Percentiles rank a stretch among this genome's conserved stretches.
Conservation (phyloP, 23 red algal genomes). For the Gracilaria vermiculophylla region DNA sequence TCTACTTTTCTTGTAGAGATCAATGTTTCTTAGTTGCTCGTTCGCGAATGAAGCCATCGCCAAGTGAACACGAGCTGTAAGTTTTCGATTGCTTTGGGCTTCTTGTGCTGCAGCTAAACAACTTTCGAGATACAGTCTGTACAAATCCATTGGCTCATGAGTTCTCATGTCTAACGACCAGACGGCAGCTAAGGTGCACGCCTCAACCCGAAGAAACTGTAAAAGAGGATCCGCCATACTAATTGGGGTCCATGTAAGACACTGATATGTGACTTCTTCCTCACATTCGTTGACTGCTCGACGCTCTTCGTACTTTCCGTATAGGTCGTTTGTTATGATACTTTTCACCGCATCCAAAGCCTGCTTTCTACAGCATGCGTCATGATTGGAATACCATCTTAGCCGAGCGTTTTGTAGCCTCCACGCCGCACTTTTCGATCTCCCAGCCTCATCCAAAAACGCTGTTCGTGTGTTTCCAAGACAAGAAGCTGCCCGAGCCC, state of each 20-base stretch:
- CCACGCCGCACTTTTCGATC: conserved; percentile 11
- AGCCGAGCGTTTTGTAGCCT: conserved; percentile 51
- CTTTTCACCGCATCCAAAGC: conserved; percentile 27
- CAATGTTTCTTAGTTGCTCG: conserved; percentile 42
- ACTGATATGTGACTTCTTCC: background rate
- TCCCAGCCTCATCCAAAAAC: conserved; percentile 2
- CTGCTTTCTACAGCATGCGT: conserved; percentile 11
- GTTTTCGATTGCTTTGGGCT: background rate
- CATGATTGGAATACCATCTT: conserved; percentile 45
- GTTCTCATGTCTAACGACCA: conserved; percentile 74
- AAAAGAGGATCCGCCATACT: background rate
- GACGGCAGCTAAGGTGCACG: conserved; percentile 52
- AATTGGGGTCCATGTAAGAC: background rate
- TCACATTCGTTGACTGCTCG: background rate
- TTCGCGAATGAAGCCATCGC: conserved; percentile 73
- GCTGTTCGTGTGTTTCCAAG: conserved; percentile 24
- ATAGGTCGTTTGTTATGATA: conserved; percentile 19
- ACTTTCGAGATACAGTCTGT: conserved; percentile 38
- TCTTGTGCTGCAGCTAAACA: conserved; percentile 31
- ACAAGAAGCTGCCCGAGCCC: conserved; percentile 55
- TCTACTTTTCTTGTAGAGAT: conserved; percentile 39
- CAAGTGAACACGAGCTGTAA: conserved; percentile 14
- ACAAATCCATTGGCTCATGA: conserved; percentile 51
- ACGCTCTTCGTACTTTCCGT: background rate
- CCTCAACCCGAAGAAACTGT: conserved; percentile 49